Evolutionary conservation across 1,284 basidiomycete species (phyloP).

Genomic region (Acaromyces ingoldii): DNA sequence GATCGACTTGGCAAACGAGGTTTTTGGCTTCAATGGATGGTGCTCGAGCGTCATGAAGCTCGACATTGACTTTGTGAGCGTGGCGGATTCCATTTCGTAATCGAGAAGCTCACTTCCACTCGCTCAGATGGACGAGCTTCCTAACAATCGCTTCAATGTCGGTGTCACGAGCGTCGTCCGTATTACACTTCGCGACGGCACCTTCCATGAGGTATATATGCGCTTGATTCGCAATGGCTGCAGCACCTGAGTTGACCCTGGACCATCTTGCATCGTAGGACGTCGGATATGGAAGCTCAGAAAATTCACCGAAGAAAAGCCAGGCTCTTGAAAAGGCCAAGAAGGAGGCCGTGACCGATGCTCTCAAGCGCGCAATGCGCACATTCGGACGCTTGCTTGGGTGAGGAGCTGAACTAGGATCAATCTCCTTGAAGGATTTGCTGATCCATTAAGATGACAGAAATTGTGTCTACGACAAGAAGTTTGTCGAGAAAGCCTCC

Average conservation of each 20-base stretch:
- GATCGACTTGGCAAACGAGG: conserved; percentile 75
- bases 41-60: conserved; percentile 75
- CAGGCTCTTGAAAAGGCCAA: conserved; percentile 92
- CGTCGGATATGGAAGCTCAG: conserved; percentile 74
- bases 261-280: conserved; percentile 15
- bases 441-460: not conserved
- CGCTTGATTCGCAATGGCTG: not conserved
- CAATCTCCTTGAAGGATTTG: not conserved
- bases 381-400: conserved; percentile 92
- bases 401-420: too few relatives aligned
- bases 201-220: conserved; percentile 70
- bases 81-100: not conserved
- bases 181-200: conserved; percentile 81
- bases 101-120: not conserved
- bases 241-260: not conserved
- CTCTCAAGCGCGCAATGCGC: conserved; percentile 78
- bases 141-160: conserved; percentile 62
- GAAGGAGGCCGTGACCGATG: conserved; percentile 96
- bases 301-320: conserved; percentile 79
- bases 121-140: conserved; percentile 54
- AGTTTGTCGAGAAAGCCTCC: not conserved
- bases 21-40: conserved; percentile 99
- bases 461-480: conserved; percentile 15
- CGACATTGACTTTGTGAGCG: conserved; percentile 61
- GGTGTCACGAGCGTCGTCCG: conserved; percentile 80